Evolutionary conservation across 306 rosid genomes (phyloP), one percentile per base, ranked within the genome.

Genomic region (Mimosa pudica): DNA sequence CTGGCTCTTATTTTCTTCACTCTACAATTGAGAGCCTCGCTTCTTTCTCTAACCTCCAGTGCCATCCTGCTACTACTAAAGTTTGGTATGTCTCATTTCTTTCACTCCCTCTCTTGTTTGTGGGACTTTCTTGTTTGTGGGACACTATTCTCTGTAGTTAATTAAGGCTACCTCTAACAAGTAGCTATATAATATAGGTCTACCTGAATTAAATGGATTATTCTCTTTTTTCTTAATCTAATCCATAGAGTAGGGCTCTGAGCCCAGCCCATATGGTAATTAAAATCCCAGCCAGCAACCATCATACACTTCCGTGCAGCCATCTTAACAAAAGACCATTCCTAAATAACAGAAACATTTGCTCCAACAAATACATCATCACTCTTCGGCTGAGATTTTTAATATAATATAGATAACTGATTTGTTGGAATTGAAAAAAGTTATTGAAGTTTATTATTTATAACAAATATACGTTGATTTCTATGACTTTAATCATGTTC

Each of bases 1-100:
- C 70, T n/a, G 79, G 79, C 8, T 66, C 70, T 54, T 80, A 52
- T 51, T 80, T 65, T 18, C 14, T 74, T 10, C 78, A 66, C 14
- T 55, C 69, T 52, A 18, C 52, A 75, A 46, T 33, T 30, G 75
- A 60, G 54, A 57, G 35, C 51, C 44, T 80, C 0, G 79, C 64
- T 55, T 55, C 73, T 0, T 65, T 80, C 75, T 54, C 70, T 4
- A 52, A 65, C 6, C 47, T 74, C 2, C 61, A 30, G 20, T 74
- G 47, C 38, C 70, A 80, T 8, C 70, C 52, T 4, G 60, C 75
- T 4, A 20, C 24, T 12, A 20, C 10, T 54, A 44, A 54, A 18
- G 79, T 74, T 66, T 80, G 60, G 84, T 41, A 62, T 62, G 42
- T 62, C 20, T 18, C 63, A 18, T 0, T 57, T 57, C 32, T 57